Conservation (phyloP, 306 rosid genomes). For the Biancaea sappan region DNA sequence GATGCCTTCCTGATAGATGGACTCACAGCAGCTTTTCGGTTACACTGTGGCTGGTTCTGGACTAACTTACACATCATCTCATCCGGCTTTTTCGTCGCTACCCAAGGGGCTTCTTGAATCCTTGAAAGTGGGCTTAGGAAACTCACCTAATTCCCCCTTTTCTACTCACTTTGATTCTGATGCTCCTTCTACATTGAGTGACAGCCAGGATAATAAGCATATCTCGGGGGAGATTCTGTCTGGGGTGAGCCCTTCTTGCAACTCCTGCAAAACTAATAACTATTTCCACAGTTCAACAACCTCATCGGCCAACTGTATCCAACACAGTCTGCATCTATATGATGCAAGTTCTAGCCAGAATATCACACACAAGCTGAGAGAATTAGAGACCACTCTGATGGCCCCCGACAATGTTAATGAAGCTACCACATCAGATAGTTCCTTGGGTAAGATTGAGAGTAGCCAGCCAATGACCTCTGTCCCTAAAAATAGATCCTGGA, state of each 20-base stretch:
- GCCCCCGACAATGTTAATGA: constrained; percentile 58
- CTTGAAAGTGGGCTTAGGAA: constrained; percentile 53
- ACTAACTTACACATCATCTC: constrained; percentile 48
- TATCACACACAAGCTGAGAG: constrained; percentile 47
- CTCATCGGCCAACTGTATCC: constrained; percentile 39
- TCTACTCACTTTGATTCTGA: constrained; percentile 58
- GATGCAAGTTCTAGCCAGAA: constrained; percentile 42
- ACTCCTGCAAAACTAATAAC: constrained; percentile 56
- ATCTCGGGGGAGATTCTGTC: constrained; percentile 58
- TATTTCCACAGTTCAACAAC: constrained; percentile 32
- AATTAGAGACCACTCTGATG: constrained; percentile 75
- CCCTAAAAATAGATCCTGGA: constrained; percentile 49
- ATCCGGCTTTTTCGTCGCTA: constrained; percentile 45
- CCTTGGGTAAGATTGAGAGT: constrained; percentile 43
- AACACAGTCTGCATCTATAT: constrained; percentile 32
- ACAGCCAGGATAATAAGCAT: constrained; percentile 60
- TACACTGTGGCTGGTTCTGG: constrained; percentile 49
- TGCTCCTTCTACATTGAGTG: constrained; percentile 49
- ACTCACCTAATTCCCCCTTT: constrained; percentile 61
- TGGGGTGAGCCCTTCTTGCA: constrained; percentile 52
- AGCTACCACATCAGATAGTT: constrained; percentile 38
- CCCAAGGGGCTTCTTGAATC: constrained; percentile 57
- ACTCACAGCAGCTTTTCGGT: constrained; percentile 54
- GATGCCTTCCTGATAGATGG: constrained; percentile 66
- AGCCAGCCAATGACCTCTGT: constrained; percentile 33